These are phyloP conservation scores for Cairneyella variabilis DNA, from an alignment of 495 filamentous ascomycete species.

Conservation along the genomic window DNA sequence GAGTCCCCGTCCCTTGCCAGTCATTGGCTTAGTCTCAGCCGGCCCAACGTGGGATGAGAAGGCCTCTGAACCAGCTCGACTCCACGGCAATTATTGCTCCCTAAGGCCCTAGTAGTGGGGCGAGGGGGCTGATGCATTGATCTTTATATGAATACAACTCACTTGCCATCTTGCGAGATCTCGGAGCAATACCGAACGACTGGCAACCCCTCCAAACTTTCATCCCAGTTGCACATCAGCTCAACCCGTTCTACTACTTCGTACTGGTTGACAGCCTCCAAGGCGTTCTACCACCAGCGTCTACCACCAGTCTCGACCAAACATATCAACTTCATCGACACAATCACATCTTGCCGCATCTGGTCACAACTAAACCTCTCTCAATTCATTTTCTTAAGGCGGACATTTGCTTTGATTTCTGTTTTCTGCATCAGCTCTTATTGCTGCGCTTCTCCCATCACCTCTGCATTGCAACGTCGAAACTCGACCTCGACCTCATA, in stretches of 20 bases:
- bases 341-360: not conserved
- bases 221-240: conserved; percentile 19
- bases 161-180: conserved; percentile 14
- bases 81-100: conserved; percentile 19
- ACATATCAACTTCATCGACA: not conserved
- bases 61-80: conserved; percentile 10
- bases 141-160: conserved; percentile 26
- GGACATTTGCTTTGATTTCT: conserved; percentile 13
- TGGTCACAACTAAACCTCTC: conserved; percentile 1
- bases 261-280: not conserved
- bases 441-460: not conserved
- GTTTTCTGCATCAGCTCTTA: conserved; percentile 3
- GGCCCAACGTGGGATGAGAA: conserved; percentile 19
- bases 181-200: conserved; percentile 22
- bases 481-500: not conserved
- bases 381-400: conserved; percentile 6
- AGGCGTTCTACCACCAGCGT: no score
- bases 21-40: conserved; percentile 22
- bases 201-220: conserved; percentile 22
- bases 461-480: not conserved
- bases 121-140: conserved; percentile 15
- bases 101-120: not conserved
- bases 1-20: conserved; percentile 5
- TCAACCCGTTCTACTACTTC: conserved; percentile 1
- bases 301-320: no score